Conservation (phyloP, 768 basidiomycete genomes). For the Lyophyllum atratum region DNA sequence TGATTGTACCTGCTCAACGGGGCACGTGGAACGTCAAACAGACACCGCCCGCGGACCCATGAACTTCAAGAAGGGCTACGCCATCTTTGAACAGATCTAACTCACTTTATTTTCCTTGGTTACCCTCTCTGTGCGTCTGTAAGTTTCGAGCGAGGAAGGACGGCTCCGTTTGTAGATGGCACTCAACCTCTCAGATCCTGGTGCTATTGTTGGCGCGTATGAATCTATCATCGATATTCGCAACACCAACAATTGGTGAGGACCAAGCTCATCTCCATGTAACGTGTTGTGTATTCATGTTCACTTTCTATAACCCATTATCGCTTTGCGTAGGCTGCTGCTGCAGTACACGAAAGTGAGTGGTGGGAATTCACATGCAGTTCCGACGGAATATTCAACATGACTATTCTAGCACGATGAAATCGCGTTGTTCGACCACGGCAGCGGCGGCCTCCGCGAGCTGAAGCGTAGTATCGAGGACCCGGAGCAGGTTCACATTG, state of each 20-base stretch:
- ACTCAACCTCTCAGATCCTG: slow-evolving; percentile 21
- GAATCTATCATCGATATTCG: slow-evolving; percentile 19
- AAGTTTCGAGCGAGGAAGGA: not conserved
- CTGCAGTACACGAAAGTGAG: slow-evolving; percentile 23
- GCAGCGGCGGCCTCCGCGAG: slow-evolving; percentile 43
- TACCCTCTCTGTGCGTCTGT: not conserved
- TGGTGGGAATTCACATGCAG: not conserved
- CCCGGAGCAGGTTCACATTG: slow-evolving; percentile 40
- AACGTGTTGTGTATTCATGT: not conserved
- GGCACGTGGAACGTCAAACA: slow-evolving; percentile 10
- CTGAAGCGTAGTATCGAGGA: slow-evolving; percentile 46
- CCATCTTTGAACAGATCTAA: not conserved
- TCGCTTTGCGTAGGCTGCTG: too few species aligned
- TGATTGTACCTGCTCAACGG: not conserved
- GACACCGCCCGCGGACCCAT: not conserved
- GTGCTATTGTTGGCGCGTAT: slow-evolving; percentile 18
- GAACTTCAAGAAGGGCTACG: not conserved
- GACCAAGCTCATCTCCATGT: not conserved
- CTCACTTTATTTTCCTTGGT: not conserved
- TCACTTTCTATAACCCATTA: not conserved
- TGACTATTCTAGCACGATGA: slow-evolving; percentile 34
- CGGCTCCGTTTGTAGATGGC: slow-evolving; percentile 13
- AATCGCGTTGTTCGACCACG: slow-evolving; percentile 40
- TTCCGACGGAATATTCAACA: slow-evolving; percentile 11
- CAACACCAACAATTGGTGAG: slow-evolving; percentile 19